These are phyloP conservation scores for Protomyces inouyei DNA, from an alignment of 1,139 yeast species.

Conservation along the genomic window DNA sequence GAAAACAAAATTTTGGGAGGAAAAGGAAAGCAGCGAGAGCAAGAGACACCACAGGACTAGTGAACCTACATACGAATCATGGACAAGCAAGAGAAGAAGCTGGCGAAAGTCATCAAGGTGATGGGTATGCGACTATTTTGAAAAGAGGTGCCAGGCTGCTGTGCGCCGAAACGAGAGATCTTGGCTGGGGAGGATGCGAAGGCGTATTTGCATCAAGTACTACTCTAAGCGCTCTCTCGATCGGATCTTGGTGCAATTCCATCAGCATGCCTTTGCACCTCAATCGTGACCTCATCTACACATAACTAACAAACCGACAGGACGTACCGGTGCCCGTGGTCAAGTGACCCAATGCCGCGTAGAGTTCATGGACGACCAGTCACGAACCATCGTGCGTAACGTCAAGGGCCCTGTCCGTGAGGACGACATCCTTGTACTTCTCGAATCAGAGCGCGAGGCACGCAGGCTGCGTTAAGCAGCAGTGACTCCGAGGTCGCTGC, in stretches of 20 bases:
- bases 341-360: conserved; percentile 94
- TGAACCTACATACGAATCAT: background rate
- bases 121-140: conserved; percentile 47
- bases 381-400: conserved; percentile 99
- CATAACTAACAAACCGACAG: conserved; percentile 37
- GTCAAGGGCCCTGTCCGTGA: conserved; percentile 99
- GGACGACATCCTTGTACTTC: conserved; percentile 96
- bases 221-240: too few relatives aligned
- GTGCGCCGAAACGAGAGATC: too few relatives aligned
- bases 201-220: too few relatives aligned
- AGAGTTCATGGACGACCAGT: conserved; percentile 96
- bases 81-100: conserved; percentile 46
- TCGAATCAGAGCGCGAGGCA: conserved; percentile 99
- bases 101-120: conserved; percentile 98
- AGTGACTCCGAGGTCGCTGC: background rate
- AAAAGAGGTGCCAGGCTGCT: too few relatives aligned
- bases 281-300: background rate
- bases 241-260: too few relatives aligned
- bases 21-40: background rate
- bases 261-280: too few relatives aligned
- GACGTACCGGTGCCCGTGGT: conserved; percentile 39
- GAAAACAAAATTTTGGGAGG: background rate
- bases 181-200: too few relatives aligned
- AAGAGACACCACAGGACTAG: background rate
- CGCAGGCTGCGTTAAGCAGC: conserved; percentile 49